Conservation (phyloP, 1,139 yeast species). For the Hemisphaericaspora xylofermentans region DNA sequence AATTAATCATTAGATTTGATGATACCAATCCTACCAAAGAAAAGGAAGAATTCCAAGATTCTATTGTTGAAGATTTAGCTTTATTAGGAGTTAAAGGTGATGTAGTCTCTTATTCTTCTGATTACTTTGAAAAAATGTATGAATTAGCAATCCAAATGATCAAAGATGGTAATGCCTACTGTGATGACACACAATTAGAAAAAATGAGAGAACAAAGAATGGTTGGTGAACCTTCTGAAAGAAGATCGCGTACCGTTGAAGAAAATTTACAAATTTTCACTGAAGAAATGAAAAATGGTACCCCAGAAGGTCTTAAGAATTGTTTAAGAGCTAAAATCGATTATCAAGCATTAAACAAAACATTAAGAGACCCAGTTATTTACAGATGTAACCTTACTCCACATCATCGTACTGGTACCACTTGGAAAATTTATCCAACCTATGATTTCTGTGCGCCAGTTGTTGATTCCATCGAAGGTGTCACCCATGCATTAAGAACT, state of each 20-base stretch:
- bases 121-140: constrained; percentile 88
- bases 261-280: constrained; percentile 84
- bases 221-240: constrained; percentile 88
- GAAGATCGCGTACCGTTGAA: constrained; percentile 89
- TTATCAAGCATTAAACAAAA: constrained; percentile 83
- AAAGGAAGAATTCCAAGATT: constrained; percentile 86
- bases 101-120: constrained; percentile 80
- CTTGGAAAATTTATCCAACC: constrained; percentile 95
- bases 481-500: constrained; percentile 95
- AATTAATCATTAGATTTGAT: constrained; percentile 90
- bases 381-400: constrained; percentile 96
- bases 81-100: constrained; percentile 92
- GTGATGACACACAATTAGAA: constrained; percentile 93
- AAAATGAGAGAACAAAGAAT: constrained; percentile 97
- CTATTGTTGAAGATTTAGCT: constrained; percentile 86
- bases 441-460: constrained; percentile 98
- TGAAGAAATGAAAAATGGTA: constrained; percentile 88
- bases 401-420: constrained; percentile 90
- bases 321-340: constrained; percentile 96
- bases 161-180: constrained; percentile 93
- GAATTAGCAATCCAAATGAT: constrained; percentile 80
- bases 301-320: constrained; percentile 84
- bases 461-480: constrained; percentile 93
- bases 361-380: constrained; percentile 94
- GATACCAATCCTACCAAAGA: constrained; percentile 97